Conservation (phyloP, 2,329 filamentous ascomycete genomes). For the Aspergillus sp. region DNA sequence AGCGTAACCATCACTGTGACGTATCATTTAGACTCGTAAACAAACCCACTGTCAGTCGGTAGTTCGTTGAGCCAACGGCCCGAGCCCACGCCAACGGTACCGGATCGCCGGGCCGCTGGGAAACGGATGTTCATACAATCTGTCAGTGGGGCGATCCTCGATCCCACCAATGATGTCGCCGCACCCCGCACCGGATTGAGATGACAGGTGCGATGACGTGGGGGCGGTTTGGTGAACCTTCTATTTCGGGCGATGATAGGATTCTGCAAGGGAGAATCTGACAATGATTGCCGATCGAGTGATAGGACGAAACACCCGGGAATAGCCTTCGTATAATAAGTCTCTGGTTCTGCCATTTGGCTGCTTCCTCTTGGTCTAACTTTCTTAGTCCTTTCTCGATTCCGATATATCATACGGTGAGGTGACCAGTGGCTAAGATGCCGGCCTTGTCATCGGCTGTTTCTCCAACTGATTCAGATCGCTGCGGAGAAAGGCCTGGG, state of each 20-base stretch:
- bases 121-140: not conserved
- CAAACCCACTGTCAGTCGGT: not conserved
- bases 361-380: no score
- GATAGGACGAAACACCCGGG: no score
- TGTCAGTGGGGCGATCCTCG: not conserved
- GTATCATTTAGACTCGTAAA: not conserved
- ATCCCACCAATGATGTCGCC: not conserved
- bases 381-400: no score
- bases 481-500: not conserved
- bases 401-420: not conserved
- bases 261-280: no score
- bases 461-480: no score
- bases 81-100: not conserved
- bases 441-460: not conserved
- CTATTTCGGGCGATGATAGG: no score
- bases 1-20: not conserved
- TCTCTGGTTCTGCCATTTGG: no score
- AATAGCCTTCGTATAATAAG: no score
- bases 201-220: no score
- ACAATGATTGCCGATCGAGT: no score
- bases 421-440: not conserved
- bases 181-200: not conserved
- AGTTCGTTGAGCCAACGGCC: not conserved
- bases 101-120: not conserved
- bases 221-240: no score